Base-by-base conservation (phyloP, 495 filamentous ascomycete species). In the Annulohypoxylon stygium region DNA sequence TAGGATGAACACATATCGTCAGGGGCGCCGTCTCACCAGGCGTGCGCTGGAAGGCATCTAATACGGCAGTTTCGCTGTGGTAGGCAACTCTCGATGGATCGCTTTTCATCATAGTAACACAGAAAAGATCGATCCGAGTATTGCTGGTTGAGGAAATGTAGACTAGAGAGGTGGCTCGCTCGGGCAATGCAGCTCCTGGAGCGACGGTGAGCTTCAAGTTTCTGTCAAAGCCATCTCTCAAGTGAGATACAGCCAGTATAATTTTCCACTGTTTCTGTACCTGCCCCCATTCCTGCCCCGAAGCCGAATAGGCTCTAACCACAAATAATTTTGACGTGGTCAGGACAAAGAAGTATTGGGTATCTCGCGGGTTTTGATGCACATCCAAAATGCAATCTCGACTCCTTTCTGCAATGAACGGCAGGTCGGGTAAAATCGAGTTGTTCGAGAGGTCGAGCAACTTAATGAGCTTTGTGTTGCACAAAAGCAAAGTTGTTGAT, bases 111-210 rank as follows among this genome's bases (percentile, higher is more conserved):
- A 81, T 69, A 45, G 77, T 59, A n/a, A 83, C 18, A 69, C 57
- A 81, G 61, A 78, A 81, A 41, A 83, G 75, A 45, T 79, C 78
- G 41, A 77, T 39, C 54, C 63, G 70, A 25, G 61, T 57, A 48
- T 64, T 69, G 2, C 51, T 67, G 12, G 36, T 65, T 0, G 77
- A 76, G 62, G 75, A 73, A 50, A 80, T 30, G 43, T 65, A 76
- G 36, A 80, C 57, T 16, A 79, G 64, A 1, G 73, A 76, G 11
- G 67, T 71, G 7, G 60, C n/a, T 58, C 60, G 47, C 4, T 50
- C 34, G 12, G 67, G 18, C 10, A 65, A 68, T 18, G 30, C 50
- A 51, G 69, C 16, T 12, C 72, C 70, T 65, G 67, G 75, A 14
- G 67, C 59, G 23, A 77, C 61, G 25, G 60, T 41, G 5, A 79